Percentiles rank a stretch among this genome's conserved stretches.
These are phyloP conservation scores for Uronychia setigera DNA, from an alignment of 73 alveolate species.

Conservation along the genomic window DNA sequence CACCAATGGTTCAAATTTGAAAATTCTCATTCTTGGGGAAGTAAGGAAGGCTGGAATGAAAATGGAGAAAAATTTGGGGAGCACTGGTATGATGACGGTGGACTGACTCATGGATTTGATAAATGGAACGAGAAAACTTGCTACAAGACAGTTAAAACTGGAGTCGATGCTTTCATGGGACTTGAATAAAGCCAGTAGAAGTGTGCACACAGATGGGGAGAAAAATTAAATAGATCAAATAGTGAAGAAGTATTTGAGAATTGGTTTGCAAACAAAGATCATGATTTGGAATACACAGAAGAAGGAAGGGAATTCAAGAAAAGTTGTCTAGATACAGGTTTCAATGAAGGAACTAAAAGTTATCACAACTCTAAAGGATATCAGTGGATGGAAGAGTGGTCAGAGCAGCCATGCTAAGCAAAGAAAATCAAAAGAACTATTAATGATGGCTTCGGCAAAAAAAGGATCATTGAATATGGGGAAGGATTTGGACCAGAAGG, in stretches of 20 bases:
- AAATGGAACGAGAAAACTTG: not conserved
- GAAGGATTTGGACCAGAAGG: not conserved
- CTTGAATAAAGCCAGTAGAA: too few species aligned
- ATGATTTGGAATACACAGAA: not conserved
- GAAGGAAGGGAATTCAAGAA: not conserved
- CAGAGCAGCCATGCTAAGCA: not conserved
- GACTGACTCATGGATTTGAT: not conserved
- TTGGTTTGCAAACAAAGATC: not conserved
- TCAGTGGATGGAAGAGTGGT: not conserved
- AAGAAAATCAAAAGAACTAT: not conserved
- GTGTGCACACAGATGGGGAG: not conserved
- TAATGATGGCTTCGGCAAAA: not conserved
- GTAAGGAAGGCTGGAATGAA: conserved; percentile 1
- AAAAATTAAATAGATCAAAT: too few species aligned
- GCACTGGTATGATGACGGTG: not conserved
- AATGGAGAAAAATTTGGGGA: not conserved
- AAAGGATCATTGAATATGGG: not conserved
- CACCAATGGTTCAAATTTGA: not conserved
- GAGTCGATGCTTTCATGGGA: too few species aligned
- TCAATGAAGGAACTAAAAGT: not conserved
- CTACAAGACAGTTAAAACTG: too few species aligned
- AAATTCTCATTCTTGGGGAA: not conserved
- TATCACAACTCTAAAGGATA: not conserved
- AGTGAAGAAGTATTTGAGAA: not conserved
- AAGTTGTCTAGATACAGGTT: not conserved